Evolutionary conservation across 1,284 basidiomycete species (phyloP).

Genomic region (Moesziomyces sp.): DNA sequence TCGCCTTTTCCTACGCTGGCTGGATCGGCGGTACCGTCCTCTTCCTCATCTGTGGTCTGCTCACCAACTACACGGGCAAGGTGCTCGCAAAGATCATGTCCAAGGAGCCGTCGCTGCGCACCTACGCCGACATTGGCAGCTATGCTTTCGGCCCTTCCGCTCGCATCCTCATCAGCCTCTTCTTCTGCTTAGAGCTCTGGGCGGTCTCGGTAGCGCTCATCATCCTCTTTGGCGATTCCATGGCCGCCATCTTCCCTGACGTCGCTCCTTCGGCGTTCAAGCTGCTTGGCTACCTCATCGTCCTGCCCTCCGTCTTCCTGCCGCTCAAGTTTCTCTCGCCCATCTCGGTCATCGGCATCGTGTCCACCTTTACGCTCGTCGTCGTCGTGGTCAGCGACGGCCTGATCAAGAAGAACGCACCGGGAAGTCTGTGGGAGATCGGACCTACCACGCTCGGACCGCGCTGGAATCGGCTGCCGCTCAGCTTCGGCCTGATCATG

Average conservation of each 20-base stretch:
- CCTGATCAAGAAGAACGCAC: slow-evolving; percentile 78
- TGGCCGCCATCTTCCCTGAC: slow-evolving; percentile 47
- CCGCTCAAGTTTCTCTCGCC: slow-evolving; percentile 61
- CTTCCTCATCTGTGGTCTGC: slow-evolving; percentile 58
- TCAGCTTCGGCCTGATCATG: slow-evolving; percentile 88
- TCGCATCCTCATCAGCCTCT: slow-evolving; percentile 55
- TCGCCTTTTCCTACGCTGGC: slow-evolving; percentile 62
- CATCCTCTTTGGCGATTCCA: slow-evolving; percentile 63
- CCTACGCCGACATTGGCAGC: slow-evolving; percentile 65
- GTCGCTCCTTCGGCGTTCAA: slow-evolving; percentile 54
- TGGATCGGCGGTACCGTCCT: slow-evolving; percentile 56
- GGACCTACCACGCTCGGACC: slow-evolving; percentile 77
- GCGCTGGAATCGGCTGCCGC: slow-evolving; percentile 71
- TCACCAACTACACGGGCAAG: slow-evolving; percentile 66
- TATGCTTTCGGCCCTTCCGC: slow-evolving; percentile 63
- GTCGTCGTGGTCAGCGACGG: slow-evolving; percentile 86
- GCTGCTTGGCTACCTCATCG: slow-evolving; percentile 52
- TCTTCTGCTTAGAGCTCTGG: slow-evolving; percentile 66
- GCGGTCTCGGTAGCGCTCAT: slow-evolving; percentile 63
- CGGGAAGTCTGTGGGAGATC: slow-evolving; percentile 83
- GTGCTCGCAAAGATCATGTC: slow-evolving; percentile 64
- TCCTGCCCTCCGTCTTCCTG: slow-evolving; percentile 61
- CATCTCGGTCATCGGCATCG: slow-evolving; percentile 63
- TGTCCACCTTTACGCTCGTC: slow-evolving; percentile 74
- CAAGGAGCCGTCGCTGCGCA: slow-evolving; percentile 58